A percentile compares a stretch with the other conserved stretches of the same genome.
phyloP scores from a whole-genome alignment of 164 flowering plant genomes.

The Aristolochia contorta region DNA sequence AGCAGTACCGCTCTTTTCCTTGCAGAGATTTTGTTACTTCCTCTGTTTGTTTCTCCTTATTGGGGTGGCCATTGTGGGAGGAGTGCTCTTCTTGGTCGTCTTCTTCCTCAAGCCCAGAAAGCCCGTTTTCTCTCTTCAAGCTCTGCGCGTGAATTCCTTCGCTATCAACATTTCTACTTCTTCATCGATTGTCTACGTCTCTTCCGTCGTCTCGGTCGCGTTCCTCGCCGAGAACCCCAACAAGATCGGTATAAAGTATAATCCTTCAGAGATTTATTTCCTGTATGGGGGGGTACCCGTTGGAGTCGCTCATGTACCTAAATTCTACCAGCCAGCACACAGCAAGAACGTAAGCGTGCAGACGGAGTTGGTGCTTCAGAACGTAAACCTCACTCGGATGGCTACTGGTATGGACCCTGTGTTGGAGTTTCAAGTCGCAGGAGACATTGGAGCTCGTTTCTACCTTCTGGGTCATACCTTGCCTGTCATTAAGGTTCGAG shows the following conservation, averaged over 20 bases:
- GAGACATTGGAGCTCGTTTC: conserved; percentile 27
- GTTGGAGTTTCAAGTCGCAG: conserved; percentile 20
- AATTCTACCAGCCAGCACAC: conserved; percentile 36
- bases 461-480: conserved; percentile 17
- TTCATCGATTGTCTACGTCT: conserved; percentile 15
- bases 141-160: conserved; percentile 23
- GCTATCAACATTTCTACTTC: conserved; percentile 15
- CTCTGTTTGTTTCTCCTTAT: conserved; percentile 19
- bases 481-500: conserved; percentile 33
- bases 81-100: conserved; percentile 12
- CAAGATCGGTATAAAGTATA: conserved; percentile 30
- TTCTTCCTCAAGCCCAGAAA: conserved; percentile 33
- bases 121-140: conserved; percentile 31
- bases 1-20: conserved; percentile 14
- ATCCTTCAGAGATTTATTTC: conserved; percentile 22
- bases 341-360: conserved; percentile 32
- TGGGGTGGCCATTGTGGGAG: conserved; percentile 8
- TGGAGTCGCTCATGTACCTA: conserved; percentile 28
- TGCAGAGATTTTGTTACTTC: conserved; percentile 21
- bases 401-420: neutral
- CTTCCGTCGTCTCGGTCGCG: conserved; percentile 25
- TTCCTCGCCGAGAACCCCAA: conserved; percentile 37
- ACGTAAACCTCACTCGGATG: conserved; percentile 19
- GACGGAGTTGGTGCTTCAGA: conserved; percentile 14
- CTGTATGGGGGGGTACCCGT: conserved; percentile 21